phyloP scores from a whole-genome alignment of 805 yeast species.

The Spathaspora passalidarum region DNA sequence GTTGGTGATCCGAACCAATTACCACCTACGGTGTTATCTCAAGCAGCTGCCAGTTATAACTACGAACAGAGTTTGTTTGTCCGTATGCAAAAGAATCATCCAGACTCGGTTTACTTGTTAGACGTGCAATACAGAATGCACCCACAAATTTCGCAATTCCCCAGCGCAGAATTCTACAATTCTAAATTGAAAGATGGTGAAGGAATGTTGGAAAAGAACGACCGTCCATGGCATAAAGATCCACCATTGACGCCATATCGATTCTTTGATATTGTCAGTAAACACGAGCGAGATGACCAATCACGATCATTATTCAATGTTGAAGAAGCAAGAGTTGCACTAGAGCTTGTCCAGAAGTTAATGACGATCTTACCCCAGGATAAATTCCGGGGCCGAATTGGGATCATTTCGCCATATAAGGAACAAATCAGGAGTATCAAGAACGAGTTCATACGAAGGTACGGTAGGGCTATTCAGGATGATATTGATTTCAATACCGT shows the following conservation, averaged over 20 bases:
- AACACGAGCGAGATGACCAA: constrained; percentile 59
- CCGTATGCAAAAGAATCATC: constrained; percentile 75
- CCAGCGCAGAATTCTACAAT: constrained; percentile 77
- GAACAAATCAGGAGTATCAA: constrained; percentile 71
- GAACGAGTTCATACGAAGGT: constrained; percentile 51
- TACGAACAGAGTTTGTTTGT: constrained; percentile 94
- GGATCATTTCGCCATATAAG: constrained; percentile 92
- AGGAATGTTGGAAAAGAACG: constrained; percentile 57
- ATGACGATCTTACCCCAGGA: constrained; percentile 45
- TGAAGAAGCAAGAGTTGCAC: constrained; percentile 69
- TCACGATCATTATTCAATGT: constrained; percentile 71
- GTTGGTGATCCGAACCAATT: constrained; percentile 98
- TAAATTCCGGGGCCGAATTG: constrained; percentile 71
- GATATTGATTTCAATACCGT: constrained; percentile 89
- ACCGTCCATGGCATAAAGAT: constrained; percentile 71
- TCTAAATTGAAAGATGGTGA: constrained; percentile 76
- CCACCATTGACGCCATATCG: constrained; percentile 66
- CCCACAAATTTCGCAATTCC: constrained; percentile 84
- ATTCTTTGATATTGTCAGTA: constrained; percentile 65
- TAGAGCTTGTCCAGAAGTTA: constrained; percentile 58
- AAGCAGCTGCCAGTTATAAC: constrained; percentile 71
- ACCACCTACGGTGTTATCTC: constrained; percentile 94
- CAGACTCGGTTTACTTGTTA: constrained; percentile 62
- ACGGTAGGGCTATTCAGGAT: constrained; percentile 60
- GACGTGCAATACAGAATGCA: constrained; percentile 98